A percentile compares a stretch with the other conserved stretches of the same genome.
Evolutionary conservation across 2,329 filamentous ascomycete species (phyloP).

Genomic region (Achaetomium macrosporum): DNA sequence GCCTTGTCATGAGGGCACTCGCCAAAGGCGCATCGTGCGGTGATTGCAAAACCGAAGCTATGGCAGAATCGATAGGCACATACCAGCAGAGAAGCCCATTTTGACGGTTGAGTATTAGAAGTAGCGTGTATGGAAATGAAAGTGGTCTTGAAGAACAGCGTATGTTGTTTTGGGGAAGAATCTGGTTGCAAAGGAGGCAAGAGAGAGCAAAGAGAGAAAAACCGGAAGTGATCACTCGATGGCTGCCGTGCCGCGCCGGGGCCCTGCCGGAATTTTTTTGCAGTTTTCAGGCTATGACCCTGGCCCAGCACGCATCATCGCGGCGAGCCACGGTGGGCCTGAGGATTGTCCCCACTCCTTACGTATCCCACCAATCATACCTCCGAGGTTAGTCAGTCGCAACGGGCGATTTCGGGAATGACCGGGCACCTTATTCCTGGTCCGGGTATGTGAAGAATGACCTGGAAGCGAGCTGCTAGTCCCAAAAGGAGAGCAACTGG

Average conservation of each 20-base stretch:
- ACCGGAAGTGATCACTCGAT: constrained; percentile 10
- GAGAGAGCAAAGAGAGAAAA: constrained; percentile 13
- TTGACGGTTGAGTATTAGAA: constrained; percentile 26
- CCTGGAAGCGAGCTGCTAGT: constrained; percentile 3
- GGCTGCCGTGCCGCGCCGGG: neutral
- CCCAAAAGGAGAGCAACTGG: constrained; percentile 6
- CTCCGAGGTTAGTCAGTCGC: constrained; percentile 20
- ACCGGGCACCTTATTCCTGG: constrained; percentile 10
- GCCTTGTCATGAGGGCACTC: constrained; percentile 1
- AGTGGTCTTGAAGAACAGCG: constrained; percentile 17
- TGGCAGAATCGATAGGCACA: constrained; percentile 19
- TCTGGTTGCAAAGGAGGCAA: constrained; percentile 14
- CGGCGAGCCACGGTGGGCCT: constrained; percentile 20
- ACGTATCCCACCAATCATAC: constrained; percentile 17
- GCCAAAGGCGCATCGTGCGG: too few relatives aligned
- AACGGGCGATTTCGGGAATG: constrained; percentile 25
- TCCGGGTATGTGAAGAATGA: neutral
- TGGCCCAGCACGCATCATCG: constrained; percentile 18
- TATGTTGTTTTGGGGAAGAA: constrained; percentile 7
- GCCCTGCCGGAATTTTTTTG: constrained; percentile 20
- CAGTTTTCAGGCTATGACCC: constrained; percentile 15
- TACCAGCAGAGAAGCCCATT: constrained; percentile 37
- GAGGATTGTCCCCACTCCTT: constrained; percentile 4
- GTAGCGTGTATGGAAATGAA: constrained; percentile 16
- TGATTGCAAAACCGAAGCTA: neutral